Conservation (phyloP, 129 eudicot genomes). For the Chrysanthemum lavandulifolium region DNA sequence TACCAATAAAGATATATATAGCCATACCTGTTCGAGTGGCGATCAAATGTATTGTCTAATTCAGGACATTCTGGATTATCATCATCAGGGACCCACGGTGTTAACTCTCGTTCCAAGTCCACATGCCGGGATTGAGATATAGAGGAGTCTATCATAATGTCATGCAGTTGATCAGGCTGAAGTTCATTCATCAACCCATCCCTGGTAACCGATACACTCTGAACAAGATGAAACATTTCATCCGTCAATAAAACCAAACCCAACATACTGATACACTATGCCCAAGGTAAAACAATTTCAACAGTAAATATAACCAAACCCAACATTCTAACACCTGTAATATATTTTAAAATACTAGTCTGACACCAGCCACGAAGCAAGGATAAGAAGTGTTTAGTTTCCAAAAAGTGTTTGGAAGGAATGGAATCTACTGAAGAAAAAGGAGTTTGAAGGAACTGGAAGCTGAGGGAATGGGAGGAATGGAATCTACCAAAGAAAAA, state of each 20-base stretch:
- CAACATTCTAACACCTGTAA: slow-evolving; percentile 9
- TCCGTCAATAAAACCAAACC: neutral
- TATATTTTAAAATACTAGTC: neutral
- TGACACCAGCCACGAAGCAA: neutral
- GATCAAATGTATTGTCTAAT: slow-evolving; percentile 80
- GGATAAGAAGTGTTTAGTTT: too few relatives aligned
- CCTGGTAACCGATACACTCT: slow-evolving; percentile 74
- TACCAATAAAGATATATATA: neutral
- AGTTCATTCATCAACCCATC: slow-evolving; percentile 64
- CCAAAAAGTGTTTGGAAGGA: neutral
- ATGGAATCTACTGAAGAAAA: slow-evolving; percentile 2
- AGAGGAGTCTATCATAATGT: slow-evolving; percentile 78
- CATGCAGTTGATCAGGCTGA: slow-evolving; percentile 59
- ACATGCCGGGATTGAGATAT: slow-evolving; percentile 83
- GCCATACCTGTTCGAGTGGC: slow-evolving; percentile 81
- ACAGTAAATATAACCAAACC: slow-evolving; percentile 2
- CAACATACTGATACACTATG: slow-evolving; percentile 71
- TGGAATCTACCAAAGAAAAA: slow-evolving; percentile 7
- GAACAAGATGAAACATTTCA: slow-evolving; percentile 17
- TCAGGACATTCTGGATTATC: slow-evolving; percentile 69
- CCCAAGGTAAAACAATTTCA: slow-evolving; percentile 24
- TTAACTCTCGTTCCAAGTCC: slow-evolving; percentile 73
- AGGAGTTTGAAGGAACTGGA: neutral
- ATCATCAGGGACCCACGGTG: slow-evolving; percentile 91
- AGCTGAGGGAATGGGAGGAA: neutral